A percentile compares a stretch with the other conserved stretches of the same genome.
These are phyloP conservation scores for Aspergillus fructus DNA, from an alignment of 2,329 filamentous ascomycete species.

Conservation along the genomic window DNA sequence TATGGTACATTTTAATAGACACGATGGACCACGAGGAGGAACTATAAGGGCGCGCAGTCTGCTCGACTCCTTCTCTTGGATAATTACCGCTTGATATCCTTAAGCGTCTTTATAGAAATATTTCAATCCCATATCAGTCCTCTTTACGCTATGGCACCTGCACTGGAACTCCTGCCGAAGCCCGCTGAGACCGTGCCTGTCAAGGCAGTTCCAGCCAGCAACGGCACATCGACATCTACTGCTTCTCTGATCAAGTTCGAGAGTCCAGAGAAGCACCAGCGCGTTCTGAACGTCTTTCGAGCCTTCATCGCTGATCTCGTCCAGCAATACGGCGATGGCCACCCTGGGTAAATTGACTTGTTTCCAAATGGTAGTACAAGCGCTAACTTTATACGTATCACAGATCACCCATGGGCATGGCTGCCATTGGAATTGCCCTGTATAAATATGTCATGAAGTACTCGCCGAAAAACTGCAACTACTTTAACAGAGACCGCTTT, in stretches of 20 bases:
- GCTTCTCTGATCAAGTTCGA: neutral
- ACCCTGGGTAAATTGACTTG: conserved; percentile 54
- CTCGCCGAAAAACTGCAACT: conserved; percentile 54
- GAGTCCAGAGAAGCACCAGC: conserved; percentile 31
- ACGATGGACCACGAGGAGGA: neutral
- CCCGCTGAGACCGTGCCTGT: conserved; percentile 1
- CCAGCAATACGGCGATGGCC: conserved; percentile 65
- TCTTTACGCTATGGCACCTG: conserved; percentile 14
- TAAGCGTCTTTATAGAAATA: too few species aligned
- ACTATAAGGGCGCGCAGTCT: neutral
- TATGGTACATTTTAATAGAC: too few species aligned
- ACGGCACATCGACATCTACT: neutral
- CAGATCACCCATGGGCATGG: conserved; percentile 59
- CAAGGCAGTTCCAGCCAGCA: conserved; percentile 8
- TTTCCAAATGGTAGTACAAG: neutral
- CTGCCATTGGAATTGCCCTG: conserved; percentile 56
- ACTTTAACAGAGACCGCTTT: conserved; percentile 63
- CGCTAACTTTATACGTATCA: neutral
- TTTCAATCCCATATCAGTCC: too few species aligned
- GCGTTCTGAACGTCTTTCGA: conserved; percentile 59
- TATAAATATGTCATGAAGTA: conserved; percentile 66
- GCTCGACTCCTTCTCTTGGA: neutral
- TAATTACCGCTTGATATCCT: neutral
- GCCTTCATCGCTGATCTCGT: conserved; percentile 64
- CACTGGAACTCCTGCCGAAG: conserved; percentile 17